Base-by-base conservation (phyloP, 257 asterid genomes). In the Solanum sparsipilum region DNA sequence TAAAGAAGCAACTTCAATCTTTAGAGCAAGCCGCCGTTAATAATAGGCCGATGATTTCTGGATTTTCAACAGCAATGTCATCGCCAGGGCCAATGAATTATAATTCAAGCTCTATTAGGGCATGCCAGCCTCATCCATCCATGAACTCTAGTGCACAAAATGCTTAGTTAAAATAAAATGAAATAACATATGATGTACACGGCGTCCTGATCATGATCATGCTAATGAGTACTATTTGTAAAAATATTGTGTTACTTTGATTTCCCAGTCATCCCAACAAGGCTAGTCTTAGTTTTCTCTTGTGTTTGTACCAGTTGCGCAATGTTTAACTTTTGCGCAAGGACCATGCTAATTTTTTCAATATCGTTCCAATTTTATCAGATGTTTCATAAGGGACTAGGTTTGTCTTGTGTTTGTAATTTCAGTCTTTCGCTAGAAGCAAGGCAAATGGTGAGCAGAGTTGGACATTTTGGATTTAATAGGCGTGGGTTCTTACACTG, bases 1-100 rank as follows among this genome's bases (percentile, higher is more conserved):
- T 93, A 82, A 91, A 93, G 87, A 90, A 89, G 56, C 94, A 93
- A 52, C 88, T 93, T 63, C 84, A 90, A 15, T 48, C 88, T 4
- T 68, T 92, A 86, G 94, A 91, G 84, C 90, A 84, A 84, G 89
- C 91, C 13, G 91, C 88, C 2, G 84, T 36, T 6, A 46, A 73
- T 78, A 88, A 84, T 36, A 85, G 87, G 88, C 90, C 63, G 9
- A 41, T 72, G 86, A 90, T 41, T 83, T 73, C 76, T 71, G 88
- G 88, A 36, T 52, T 41, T 67, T 71, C 74, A 4, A 72, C 83
- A 35, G 16, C 88, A 68, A 68, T 72, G 65, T 31, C 15, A 3
- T 41, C 32, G 4, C 15, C 41, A 41, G 46, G 7, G 60, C 32
- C 44, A 46, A 48, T 86, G 73, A 86, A 72, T 86, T 48, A 86